phyloP scores from a whole-genome alignment of 768 basidiomycete genomes.

The Paxillus ammoniavirescens region DNA sequence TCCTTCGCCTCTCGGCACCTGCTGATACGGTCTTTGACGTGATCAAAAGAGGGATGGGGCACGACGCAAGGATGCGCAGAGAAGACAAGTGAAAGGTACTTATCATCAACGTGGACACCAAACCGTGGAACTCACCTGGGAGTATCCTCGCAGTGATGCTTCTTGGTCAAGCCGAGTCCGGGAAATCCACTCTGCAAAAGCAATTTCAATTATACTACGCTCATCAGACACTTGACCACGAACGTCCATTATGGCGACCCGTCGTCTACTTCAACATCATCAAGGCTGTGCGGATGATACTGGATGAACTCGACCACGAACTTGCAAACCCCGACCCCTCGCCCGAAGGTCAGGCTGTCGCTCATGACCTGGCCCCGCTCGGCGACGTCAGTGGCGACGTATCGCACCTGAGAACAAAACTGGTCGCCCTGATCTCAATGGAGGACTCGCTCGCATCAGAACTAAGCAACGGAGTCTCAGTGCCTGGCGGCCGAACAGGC shows the following conservation, averaged over 20 bases:
- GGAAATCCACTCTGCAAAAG: conserved; percentile 83
- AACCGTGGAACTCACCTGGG: conserved; percentile 4
- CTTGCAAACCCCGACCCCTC: conserved; percentile 34
- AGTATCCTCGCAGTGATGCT: conserved; percentile 52
- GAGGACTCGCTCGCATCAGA: conserved; percentile 69
- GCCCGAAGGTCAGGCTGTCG: conserved; percentile 30
- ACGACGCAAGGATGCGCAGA: conserved; percentile 43
- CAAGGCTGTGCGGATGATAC: conserved; percentile 71
- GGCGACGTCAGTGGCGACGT: conserved; percentile 45
- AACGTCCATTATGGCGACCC: conserved; percentile 74
- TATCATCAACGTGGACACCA: background rate
- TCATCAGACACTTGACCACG: conserved; percentile 63
- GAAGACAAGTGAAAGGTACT: conserved; percentile 55
- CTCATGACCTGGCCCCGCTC: conserved; percentile 30
- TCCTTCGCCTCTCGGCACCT: background rate
- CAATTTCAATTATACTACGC: conserved; percentile 84
- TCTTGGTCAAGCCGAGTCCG: conserved; percentile 77
- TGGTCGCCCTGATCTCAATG: conserved; percentile 63
- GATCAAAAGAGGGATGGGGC: conserved; percentile 46
- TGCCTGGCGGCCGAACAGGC: conserved; percentile 58
- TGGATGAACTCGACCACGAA: conserved; percentile 68
- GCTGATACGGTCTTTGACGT: conserved; percentile 1
- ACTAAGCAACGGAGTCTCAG: conserved; percentile 61
- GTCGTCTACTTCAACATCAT: conserved; percentile 85
- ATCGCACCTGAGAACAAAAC: conserved; percentile 47